These are phyloP conservation scores for Colletotrichum kahawae DNA, from an alignment of 2,329 filamentous ascomycete genomes.

Conservation along the genomic window DNA sequence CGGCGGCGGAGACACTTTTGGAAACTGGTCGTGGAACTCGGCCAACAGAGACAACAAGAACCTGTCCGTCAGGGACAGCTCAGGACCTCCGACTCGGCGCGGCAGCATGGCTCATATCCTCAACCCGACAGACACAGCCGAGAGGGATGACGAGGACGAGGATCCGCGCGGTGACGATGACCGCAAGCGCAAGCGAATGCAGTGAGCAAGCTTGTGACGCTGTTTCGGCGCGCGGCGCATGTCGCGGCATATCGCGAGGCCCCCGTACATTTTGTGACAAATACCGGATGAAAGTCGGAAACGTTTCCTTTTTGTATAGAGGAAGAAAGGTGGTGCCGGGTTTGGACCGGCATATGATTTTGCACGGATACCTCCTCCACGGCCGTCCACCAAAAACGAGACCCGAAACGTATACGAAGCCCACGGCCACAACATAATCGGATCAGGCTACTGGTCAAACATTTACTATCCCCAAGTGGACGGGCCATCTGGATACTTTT, in stretches of 20 bases:
- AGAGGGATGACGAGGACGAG: slow-evolving; percentile 61
- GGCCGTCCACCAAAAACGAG: not conserved
- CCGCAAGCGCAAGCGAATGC: slow-evolving; percentile 66
- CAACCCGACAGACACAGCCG: slow-evolving; percentile 63
- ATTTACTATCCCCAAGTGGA: not conserved
- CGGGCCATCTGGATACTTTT: not conserved
- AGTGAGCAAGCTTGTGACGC: slow-evolving; percentile 34
- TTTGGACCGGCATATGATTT: not conserved
- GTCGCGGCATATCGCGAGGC: not conserved
- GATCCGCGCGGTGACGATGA: slow-evolving; percentile 62
- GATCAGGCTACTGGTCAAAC: not conserved
- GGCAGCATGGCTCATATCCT: slow-evolving; percentile 69
- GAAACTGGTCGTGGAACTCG: slow-evolving; percentile 62
- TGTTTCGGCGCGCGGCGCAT: not conserved
- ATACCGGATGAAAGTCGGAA: not conserved
- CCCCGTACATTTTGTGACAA: slow-evolving; percentile 15
- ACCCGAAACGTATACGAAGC: slow-evolving; percentile 17
- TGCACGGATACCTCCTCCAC: not conserved
- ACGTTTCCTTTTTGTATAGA: slow-evolving; percentile 10
- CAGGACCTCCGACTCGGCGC: slow-evolving; percentile 59
- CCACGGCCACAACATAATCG: slow-evolving; percentile 10
- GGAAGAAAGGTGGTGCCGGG: not conserved
- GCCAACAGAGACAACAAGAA: slow-evolving; percentile 56
- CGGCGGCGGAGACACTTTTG: slow-evolving; percentile 51
- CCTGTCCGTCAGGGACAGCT: slow-evolving; percentile 58